Percentiles rank a stretch among this genome's conserved stretches.
Evolutionary conservation across 805 yeast species (phyloP).

Genomic region (Ogataea paradorogensis): DNA sequence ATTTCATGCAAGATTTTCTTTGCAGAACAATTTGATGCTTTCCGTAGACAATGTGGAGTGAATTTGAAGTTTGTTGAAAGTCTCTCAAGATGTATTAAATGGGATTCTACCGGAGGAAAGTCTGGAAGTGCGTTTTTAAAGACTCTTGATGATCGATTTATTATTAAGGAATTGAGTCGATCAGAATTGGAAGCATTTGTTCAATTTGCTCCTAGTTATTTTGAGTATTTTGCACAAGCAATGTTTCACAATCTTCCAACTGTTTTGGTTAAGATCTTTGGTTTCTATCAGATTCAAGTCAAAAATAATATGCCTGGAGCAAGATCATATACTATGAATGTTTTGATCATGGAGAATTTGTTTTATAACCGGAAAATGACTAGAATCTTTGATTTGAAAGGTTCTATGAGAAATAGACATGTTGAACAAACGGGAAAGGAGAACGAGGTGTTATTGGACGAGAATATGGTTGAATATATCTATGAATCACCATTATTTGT

Average conservation of each 20-base stretch:
- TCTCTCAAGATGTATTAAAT: constrained; percentile 85
- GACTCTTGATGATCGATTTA: constrained; percentile 85
- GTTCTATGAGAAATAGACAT: constrained; percentile 96
- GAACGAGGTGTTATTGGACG: constrained; percentile 91
- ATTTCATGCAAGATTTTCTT: constrained; percentile 92
- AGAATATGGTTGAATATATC: constrained; percentile 96
- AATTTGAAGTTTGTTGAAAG: constrained; percentile 79
- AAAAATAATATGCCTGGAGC: constrained; percentile 68
- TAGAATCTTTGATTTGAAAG: constrained; percentile 91
- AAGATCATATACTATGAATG: constrained; percentile 79
- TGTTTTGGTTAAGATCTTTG: constrained; percentile 90
- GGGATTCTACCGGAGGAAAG: constrained; percentile 97
- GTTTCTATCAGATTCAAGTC: constrained; percentile 91
- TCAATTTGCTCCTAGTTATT: constrained; percentile 93
- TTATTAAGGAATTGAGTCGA: constrained; percentile 84
- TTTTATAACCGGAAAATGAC: constrained; percentile 80
- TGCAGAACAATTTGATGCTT: constrained; percentile 95
- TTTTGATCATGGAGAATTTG: constrained; percentile 91
- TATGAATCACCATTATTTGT: constrained; percentile 95
- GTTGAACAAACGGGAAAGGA: constrained; percentile 95
- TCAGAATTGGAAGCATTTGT: constrained; percentile 91
- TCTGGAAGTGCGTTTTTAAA: constrained; percentile 93
- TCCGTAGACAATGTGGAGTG: constrained; percentile 78
- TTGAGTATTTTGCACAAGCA: constrained; percentile 93
- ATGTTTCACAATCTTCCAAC: constrained; percentile 93